These are phyloP conservation scores for Penicillium taxi DNA, from an alignment of 495 filamentous ascomycete genomes.

Conservation along the genomic window DNA sequence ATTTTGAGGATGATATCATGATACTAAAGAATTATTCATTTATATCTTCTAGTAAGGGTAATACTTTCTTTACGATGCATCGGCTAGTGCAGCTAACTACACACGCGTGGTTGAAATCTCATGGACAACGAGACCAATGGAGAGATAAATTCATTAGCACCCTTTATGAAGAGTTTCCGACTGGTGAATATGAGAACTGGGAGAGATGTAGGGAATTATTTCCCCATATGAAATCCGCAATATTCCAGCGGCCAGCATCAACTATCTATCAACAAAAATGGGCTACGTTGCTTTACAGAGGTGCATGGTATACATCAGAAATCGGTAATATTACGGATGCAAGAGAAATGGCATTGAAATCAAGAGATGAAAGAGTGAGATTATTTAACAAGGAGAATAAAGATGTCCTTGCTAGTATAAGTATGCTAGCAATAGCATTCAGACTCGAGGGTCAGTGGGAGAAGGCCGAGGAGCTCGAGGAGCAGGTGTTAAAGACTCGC, in stretches of 20 bases:
- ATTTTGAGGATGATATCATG: conserved; percentile 3
- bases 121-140: conserved; percentile 27
- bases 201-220: conserved; percentile 18
- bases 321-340: conserved; percentile 7
- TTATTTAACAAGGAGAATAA: conserved; percentile 7
- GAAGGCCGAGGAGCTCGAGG: conserved; percentile 4
- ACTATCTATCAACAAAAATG: conserved; percentile 7
- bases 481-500: not conserved
- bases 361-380: conserved; percentile 3
- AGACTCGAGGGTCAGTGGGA: conserved; percentile 14
- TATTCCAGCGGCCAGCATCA: conserved; percentile 8
- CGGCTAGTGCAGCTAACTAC: conserved; percentile 5
- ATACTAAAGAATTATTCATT: conserved; percentile 3
- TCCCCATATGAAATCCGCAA: conserved; percentile 17
- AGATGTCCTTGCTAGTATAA: conserved; percentile 9
- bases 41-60: conserved; percentile 1
- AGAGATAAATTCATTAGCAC: conserved; percentile 1
- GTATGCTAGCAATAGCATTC: conserved; percentile 8
- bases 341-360: conserved; percentile 9
- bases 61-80: conserved; percentile 3
- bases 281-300: conserved; percentile 16
- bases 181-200: conserved; percentile 16
- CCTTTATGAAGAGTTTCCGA: not conserved
- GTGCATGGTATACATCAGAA: conserved; percentile 9
- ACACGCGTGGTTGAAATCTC: conserved; percentile 2